Evolutionary conservation across 179 eudicot genomes (phyloP), one percentile per base, ranked within the genome.

Genomic region (Silene vulgaris): DNA sequence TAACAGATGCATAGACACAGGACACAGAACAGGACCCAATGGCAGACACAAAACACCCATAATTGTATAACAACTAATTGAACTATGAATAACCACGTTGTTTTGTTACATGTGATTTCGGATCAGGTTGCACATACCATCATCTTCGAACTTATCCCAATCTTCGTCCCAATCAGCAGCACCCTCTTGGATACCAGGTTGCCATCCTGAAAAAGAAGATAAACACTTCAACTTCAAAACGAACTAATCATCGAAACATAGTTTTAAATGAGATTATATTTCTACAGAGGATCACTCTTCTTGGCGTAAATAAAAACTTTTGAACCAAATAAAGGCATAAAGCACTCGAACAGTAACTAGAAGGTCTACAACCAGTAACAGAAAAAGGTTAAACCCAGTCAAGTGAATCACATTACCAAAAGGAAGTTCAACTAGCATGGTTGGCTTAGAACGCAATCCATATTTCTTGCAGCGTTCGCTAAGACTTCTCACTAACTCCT

Each of bases 101-200:
- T 66, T 67, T 7, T 23, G 71, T 12, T 67, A 48, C n/a, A 65
- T 14, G 62, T 1, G 8, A 72, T 43, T 57, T n/a, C 12, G 56
- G 35, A 30, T 60, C 57, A 71, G 52, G 60, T 37, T 30, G 60
- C 29, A 72, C 81, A 74, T 85, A 91, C 99, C 99, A 88, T 95
- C 99, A 79, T 92, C 97, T 84, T 89, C 97, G 80, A 95, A 88
- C 83, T 86, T 85, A 85, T 95, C 99, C 99, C 99, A 95, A 75
- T 83, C 87, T 82, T 90, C 99, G 81, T 86, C 90, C 99, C 96
- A 95, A 78, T 95, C 99, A 82, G 99, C 92, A 79, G 95, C 90
- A 79, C 87, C 87, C 78, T 84, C 95, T 86, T 90, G 97, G 69
- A 95, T 84, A 43, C 97, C 99, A 82, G 90, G 87, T 86, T 95